Percentiles rank a stretch among this genome's conserved stretches.
phyloP scores from a whole-genome alignment of 192 early-diverging fungal species.

The Podila epigama region DNA sequence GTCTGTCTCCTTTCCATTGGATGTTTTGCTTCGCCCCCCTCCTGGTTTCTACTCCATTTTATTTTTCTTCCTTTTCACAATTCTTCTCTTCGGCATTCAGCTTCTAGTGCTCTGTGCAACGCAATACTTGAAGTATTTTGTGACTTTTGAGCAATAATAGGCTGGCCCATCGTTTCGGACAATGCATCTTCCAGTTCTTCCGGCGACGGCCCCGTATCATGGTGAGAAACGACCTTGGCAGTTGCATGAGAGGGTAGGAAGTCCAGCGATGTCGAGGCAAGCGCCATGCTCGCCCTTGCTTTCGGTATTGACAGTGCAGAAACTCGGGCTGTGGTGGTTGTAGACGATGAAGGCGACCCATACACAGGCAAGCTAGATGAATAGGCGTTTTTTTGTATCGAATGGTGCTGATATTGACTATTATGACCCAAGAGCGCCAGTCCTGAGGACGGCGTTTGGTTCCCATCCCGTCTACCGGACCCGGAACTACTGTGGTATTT shows the following conservation, averaged over 20 bases:
- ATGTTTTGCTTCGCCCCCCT: too few relatives aligned
- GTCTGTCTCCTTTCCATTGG: too few relatives aligned
- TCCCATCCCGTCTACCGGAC: not conserved
- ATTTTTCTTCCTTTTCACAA: too few relatives aligned
- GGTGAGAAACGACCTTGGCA: too few relatives aligned
- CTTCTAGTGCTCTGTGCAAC: too few relatives aligned
- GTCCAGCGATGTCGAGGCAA: slow-evolving; percentile 16
- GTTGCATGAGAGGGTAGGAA: slow-evolving; percentile 1
- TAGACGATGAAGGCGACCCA: not conserved
- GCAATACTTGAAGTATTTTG: too few relatives aligned
- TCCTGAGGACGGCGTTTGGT: not conserved
- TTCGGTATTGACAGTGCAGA: slow-evolving; percentile 16
- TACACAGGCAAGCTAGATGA: not conserved
- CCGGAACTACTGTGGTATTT: not conserved
- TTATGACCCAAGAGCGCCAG: slow-evolving; percentile 20
- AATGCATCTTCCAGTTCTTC: too few relatives aligned
- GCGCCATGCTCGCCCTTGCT: slow-evolving; percentile 40
- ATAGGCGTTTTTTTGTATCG: not conserved
- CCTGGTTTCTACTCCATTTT: too few relatives aligned
- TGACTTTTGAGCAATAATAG: too few relatives aligned
- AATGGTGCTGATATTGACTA: not conserved
- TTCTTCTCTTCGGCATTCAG: too few relatives aligned
- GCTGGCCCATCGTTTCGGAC: too few relatives aligned
- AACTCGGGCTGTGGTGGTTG: not conserved
- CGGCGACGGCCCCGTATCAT: too few relatives aligned